Evolutionary conservation across 2,329 filamentous ascomycete species (phyloP), one percentile per base, ranked within the genome.

Genomic region (Juglanconis juglandina): DNA sequence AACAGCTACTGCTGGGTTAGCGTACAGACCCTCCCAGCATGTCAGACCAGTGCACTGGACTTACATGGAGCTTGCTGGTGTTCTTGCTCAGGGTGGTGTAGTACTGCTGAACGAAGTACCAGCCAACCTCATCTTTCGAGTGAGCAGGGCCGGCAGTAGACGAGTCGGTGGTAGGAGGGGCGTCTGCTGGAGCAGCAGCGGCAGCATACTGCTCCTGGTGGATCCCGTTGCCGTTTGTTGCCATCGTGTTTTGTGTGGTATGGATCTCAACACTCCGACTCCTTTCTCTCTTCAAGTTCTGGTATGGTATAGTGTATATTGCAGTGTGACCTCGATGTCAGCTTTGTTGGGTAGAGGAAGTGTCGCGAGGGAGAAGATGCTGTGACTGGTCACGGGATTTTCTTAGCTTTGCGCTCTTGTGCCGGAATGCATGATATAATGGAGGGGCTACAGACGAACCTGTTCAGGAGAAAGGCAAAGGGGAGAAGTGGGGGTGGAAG

Each of bases 51-150:
- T 52, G 37, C 17, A 30, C 30, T 9, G 33, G 13, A 63, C 85
- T 70, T 77, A 88, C 86, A 73, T 92, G 94, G 70, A 99, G 90
- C 78, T 95, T 96, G 73, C 96, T 92, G 30, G 95, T 93, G 67
- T 82, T 90, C 78, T 94, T 93, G 86, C 93, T 97, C 72, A 99
- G 80, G 64, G 92, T 99, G 68, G 91, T 98, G 80, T 99, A 99
- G 83, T 97, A 99, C 77, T 96, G 92, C 84, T 98, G 93, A 61
- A 99, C 95, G 69, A 99, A 99, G 80, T 94, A 98, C 95, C 95
- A 99, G 76, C 92, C 95, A 68, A 99, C 92, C 80, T 98, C 92
- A 75, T 96, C 92, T 81, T 96, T 97, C 69, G 82, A 81, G 46
- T 86, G 77, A 68, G 24, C 24, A 24, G 83, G 80, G 71, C 72